Evolutionary conservation across 2,329 filamentous ascomycete genomes (phyloP).

Genomic region (Paraphoma chrysanthemicola): DNA sequence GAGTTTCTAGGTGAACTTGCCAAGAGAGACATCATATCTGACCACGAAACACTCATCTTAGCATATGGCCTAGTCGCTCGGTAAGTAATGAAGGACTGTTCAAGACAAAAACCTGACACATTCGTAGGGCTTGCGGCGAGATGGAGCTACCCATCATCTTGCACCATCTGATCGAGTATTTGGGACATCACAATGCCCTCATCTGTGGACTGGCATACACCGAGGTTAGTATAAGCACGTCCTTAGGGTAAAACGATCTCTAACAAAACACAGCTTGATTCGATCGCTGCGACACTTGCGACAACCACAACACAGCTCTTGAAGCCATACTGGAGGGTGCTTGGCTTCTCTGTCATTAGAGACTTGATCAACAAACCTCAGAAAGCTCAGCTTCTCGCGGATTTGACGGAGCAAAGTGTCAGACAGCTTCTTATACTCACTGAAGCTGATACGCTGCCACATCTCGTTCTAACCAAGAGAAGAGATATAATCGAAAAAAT

Average conservation of each 20-base stretch:
- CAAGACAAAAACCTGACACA: slow-evolving; percentile 9
- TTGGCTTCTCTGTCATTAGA: slow-evolving; percentile 83
- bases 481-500: slow-evolving; percentile 82
- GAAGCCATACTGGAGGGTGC: slow-evolving; percentile 84
- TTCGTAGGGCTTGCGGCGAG: slow-evolving; percentile 69
- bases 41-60: slow-evolving; percentile 85
- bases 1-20: slow-evolving; percentile 75
- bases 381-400: slow-evolving; percentile 79
- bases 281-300: slow-evolving; percentile 70
- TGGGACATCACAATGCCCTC: slow-evolving; percentile 82
- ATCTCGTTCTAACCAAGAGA: slow-evolving; percentile 80
- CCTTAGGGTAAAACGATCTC: background rate
- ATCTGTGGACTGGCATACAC: slow-evolving; percentile 83
- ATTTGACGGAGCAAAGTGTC: slow-evolving; percentile 78
- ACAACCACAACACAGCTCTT: slow-evolving; percentile 74
- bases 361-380: slow-evolving; percentile 83
- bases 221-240: slow-evolving; percentile 60
- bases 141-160: slow-evolving; percentile 88
- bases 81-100: slow-evolving; percentile 48
- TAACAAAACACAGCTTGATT: slow-evolving; percentile 62
- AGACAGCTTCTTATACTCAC: slow-evolving; percentile 76
- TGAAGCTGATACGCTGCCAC: slow-evolving; percentile 83
- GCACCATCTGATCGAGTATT: slow-evolving; percentile 81
- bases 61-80: slow-evolving; percentile 85
- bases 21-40: slow-evolving; percentile 68